phyloP scores from a whole-genome alignment of 768 basidiomycete species.

The Brasilioporus rufonigricans region DNA sequence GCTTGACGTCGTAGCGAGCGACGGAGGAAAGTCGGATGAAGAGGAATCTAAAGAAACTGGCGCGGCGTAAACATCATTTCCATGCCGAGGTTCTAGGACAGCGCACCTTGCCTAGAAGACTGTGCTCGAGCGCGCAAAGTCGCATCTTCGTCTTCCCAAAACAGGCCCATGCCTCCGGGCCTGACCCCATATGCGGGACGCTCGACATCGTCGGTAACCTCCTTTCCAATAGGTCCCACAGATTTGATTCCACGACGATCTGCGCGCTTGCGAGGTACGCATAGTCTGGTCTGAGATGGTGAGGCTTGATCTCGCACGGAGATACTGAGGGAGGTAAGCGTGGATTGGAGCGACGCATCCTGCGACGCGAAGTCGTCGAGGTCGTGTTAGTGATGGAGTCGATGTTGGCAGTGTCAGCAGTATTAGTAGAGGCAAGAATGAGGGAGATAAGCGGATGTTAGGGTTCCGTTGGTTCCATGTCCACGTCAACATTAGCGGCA shows the following conservation, averaged over 20 bases:
- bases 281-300: slow-evolving; percentile 47
- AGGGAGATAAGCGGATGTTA: slow-evolving; percentile 13
- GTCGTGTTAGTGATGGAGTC: neutral
- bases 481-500: neutral
- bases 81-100: neutral
- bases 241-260: slow-evolving; percentile 49
- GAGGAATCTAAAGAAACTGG: neutral
- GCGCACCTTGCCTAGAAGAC: slow-evolving; percentile 4
- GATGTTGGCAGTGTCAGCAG: neutral
- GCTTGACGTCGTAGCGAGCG: neutral
- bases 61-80: neutral
- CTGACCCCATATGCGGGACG: neutral
- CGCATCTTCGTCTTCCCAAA: slow-evolving; percentile 30
- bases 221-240: slow-evolving; percentile 35
- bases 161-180: slow-evolving; percentile 15
- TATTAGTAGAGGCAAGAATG: neutral
- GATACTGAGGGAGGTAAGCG: slow-evolving; percentile 15
- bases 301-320: slow-evolving; percentile 19
- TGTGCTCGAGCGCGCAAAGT: neutral
- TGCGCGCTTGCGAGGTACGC: slow-evolving; percentile 50
- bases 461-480: slow-evolving; percentile 4
- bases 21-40: neutral
- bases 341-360: slow-evolving; percentile 18
- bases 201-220: neutral
- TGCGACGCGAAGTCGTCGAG: slow-evolving; percentile 10